Percentiles rank a stretch among this genome's conserved stretches.
These are phyloP conservation scores for Yamagishiella unicocca DNA, from an alignment of 139 green algal genomes.

Conservation along the genomic window DNA sequence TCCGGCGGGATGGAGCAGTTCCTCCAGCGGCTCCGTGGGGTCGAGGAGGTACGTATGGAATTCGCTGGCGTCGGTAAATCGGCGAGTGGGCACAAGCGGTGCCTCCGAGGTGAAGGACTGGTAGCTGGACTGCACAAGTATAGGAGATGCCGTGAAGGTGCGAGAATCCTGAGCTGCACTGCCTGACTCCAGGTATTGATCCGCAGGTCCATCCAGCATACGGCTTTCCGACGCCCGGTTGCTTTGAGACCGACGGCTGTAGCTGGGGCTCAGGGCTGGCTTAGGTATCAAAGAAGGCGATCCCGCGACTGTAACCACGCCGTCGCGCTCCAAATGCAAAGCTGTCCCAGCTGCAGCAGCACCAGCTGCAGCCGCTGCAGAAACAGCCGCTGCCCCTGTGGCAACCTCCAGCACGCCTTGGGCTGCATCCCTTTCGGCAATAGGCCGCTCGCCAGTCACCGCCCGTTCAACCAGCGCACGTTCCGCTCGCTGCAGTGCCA, in stretches of 20 bases:
- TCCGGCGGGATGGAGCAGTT: not conserved
- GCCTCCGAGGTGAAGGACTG: not conserved
- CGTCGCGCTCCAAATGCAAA: not conserved
- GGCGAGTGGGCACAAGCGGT: not conserved
- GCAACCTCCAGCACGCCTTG: not conserved
- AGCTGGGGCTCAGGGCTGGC: not conserved
- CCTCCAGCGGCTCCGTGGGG: conserved; percentile 26
- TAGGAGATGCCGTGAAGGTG: not conserved
- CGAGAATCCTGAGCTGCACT: not conserved
- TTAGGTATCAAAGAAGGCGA: not conserved
- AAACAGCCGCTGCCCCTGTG: not conserved
- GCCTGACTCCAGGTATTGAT: not conserved
- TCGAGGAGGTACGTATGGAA: not conserved
- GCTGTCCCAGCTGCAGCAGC: not conserved
- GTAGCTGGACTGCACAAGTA: not conserved
- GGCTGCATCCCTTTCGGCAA: not conserved
- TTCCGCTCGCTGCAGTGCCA: not conserved
- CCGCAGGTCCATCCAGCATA: not conserved
- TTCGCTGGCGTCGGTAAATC: not conserved
- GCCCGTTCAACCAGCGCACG: not conserved
- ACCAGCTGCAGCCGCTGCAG: not conserved
- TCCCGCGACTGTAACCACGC: not conserved
- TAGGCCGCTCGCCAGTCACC: not conserved
- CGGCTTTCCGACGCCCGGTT: not conserved
- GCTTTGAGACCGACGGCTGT: not conserved